Conservation (phyloP, 139 green algal genomes). For the Ettlia oleoabundans region DNA sequence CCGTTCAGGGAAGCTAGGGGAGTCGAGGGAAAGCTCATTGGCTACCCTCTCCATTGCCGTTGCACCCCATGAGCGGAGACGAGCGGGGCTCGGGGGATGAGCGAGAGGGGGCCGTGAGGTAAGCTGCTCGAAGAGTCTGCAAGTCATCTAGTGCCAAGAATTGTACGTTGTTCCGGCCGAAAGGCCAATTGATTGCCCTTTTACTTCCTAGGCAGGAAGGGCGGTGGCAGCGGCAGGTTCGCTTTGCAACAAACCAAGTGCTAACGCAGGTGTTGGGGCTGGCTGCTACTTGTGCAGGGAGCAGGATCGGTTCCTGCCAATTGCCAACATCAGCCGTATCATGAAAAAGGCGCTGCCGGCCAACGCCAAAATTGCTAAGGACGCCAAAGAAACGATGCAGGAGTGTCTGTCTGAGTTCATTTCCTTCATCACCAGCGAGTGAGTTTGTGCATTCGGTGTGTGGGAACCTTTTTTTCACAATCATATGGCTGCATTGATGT, state of each 20-base stretch:
- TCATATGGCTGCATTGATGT: too few species aligned
- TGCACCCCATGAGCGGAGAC: constrained; percentile 5
- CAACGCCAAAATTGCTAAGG: constrained; percentile 99
- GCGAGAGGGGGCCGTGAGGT: constrained; percentile 16
- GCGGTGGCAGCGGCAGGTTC: too few species aligned
- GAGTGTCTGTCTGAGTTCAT: constrained; percentile 99
- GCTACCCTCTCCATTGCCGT: too few species aligned
- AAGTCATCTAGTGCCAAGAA: neutral
- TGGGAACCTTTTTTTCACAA: too few species aligned
- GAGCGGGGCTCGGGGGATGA: constrained; percentile 34
- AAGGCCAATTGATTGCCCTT: too few species aligned
- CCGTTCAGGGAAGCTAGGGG: too few species aligned
- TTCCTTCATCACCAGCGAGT: constrained; percentile 99
- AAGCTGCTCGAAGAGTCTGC: neutral
- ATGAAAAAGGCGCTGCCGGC: constrained; percentile 96
- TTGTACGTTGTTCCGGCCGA: too few species aligned
- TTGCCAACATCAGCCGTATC: constrained; percentile 99
- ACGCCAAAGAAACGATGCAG: constrained; percentile 99
- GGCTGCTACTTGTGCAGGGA: too few species aligned
- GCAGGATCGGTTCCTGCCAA: constrained; percentile 96
- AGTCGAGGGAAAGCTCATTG: too few species aligned
- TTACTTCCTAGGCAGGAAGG: too few species aligned
- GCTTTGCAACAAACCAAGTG: too few species aligned
- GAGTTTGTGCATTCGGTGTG: constrained; percentile 39
- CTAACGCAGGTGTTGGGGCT: too few species aligned